Evolutionary conservation across 345 rosid species (phyloP).

Genomic region (Linum usitatissimum): DNA sequence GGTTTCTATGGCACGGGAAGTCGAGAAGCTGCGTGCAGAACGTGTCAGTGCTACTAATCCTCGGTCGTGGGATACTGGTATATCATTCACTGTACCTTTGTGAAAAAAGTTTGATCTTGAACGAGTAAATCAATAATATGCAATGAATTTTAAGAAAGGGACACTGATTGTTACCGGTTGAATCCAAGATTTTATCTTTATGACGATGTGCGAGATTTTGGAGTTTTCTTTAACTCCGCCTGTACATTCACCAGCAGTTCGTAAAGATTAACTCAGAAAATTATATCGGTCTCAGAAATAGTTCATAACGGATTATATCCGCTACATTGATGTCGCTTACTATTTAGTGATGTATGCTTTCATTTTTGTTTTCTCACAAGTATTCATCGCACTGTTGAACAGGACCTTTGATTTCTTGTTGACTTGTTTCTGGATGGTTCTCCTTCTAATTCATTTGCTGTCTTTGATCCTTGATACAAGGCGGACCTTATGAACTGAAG

Average conservation of each 20-base stretch:
- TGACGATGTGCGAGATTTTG: too few species aligned
- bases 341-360: neutral
- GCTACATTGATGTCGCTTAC: too few species aligned
- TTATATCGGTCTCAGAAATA: too few species aligned
- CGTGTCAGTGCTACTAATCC: constrained; percentile 40
- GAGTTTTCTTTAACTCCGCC: too few species aligned
- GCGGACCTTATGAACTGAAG: constrained; percentile 64
- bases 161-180: neutral
- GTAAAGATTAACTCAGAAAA: too few species aligned
- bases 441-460: constrained; percentile 1
- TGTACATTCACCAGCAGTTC: too few species aligned
- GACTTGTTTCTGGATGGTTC: neutral
- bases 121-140: neutral
- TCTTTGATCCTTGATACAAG: constrained; percentile 28
- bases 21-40: constrained; percentile 87
- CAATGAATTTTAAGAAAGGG: too few species aligned
- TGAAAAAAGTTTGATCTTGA: constrained; percentile 3
- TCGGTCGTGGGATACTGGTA: constrained; percentile 72
- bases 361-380: neutral
- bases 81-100: constrained; percentile 13
- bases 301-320: too few species aligned
- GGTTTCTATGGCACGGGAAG: constrained; percentile 98
- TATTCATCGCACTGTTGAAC: neutral
- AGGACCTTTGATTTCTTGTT: neutral
- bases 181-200: neutral